Base-by-base conservation (phyloP, 1,284 basidiomycete genomes). In the Rhodofomes roseus region DNA sequence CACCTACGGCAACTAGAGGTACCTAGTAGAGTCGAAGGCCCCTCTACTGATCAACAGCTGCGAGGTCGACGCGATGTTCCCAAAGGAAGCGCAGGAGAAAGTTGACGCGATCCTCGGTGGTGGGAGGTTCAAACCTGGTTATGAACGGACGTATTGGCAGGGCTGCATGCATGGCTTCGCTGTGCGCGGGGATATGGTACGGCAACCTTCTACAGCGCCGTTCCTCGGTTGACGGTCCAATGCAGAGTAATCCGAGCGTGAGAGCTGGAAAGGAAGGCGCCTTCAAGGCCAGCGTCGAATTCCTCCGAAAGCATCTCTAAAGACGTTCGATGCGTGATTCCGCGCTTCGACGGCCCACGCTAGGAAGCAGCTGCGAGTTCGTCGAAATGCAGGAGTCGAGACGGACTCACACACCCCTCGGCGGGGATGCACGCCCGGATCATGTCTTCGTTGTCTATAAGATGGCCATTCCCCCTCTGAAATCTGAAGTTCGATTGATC, bases 31-130 rank as follows among this genome's bases (percentile, higher is more conserved):
- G 14, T 76, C 83, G 56, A 81, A 79, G 60, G 81, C 77, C 0
- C 86, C 86, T 25, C 75, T 89, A 9, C 77, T 87, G 27, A 82
- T 88, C 71, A 87, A 87, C 73, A 81, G 79, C 40, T 87, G 86
- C 74, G 79, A 82, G 31, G 56, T 73, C 31, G 87, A 89, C 70
- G 2, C 48, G 2, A 70, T 73, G 65, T 87, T 86, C 74, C 81
- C 83, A 2, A 63, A 60, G 4, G 79, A 82, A 60, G 67, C 78
- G 5, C 79, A 80, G 65, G 74, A 68, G 22, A 71, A 74, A 55
- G 81, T 83, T 6, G 85, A 88, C 61, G 76, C 79, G 63, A 75
- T 90, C 54, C 71, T 92, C 39, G 83, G 77, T 18, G 75, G 73
- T 25, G 79, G 79, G 39, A 75, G 78, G 60, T 86, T 84, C 60